phyloP scores from a whole-genome alignment of 768 basidiomycete genomes.

The Hydnomerulius pinastri region DNA sequence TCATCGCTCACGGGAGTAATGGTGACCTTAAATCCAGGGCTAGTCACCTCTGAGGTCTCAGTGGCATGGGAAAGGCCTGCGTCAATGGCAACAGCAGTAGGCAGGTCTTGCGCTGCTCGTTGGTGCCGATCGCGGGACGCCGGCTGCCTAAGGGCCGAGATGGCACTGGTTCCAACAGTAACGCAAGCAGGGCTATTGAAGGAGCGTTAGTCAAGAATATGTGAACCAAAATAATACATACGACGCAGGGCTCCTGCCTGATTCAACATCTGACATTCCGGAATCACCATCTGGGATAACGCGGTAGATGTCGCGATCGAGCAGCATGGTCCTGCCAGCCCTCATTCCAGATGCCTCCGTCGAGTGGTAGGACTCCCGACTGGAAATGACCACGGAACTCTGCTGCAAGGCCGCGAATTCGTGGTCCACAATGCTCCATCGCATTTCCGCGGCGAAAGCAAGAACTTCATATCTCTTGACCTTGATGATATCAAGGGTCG shows the following conservation, averaged over 20 bases:
- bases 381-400: slow-evolving; percentile 20
- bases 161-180: neutral
- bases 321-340: slow-evolving; percentile 1
- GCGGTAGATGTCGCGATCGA: slow-evolving; percentile 19
- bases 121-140: too few species aligned
- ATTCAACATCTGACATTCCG: neutral
- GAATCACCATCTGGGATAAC: slow-evolving; percentile 14
- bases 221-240: neutral
- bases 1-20: neutral
- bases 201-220: neutral
- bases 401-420: slow-evolving; percentile 13
- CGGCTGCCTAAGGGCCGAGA: neutral
- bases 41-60: neutral
- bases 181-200: neutral
- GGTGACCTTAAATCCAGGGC: neutral
- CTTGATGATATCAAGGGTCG: slow-evolving; percentile 9
- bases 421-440: slow-evolving; percentile 18
- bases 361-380: neutral
- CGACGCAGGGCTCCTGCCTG: slow-evolving; percentile 5
- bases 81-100: slow-evolving; percentile 14
- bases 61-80: slow-evolving; percentile 8
- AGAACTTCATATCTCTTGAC: slow-evolving; percentile 30
- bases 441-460: slow-evolving; percentile 28
- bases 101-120: neutral
- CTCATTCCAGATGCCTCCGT: neutral